Evolutionary conservation across 495 filamentous ascomycete species (phyloP).

Genomic region (Trichoderma gamsii): DNA sequence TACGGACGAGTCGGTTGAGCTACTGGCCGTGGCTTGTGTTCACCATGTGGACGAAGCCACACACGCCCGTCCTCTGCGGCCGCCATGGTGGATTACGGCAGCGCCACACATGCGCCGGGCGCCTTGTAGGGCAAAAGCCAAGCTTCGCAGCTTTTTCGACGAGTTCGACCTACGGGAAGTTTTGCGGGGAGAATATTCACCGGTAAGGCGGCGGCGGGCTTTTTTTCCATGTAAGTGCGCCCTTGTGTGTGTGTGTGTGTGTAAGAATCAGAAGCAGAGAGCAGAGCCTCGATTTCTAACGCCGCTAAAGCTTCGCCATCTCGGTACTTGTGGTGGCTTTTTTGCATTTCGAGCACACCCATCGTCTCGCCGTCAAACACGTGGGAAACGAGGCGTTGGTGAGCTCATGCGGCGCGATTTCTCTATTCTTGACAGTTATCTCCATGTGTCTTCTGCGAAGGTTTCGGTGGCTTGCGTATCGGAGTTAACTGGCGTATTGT

Average conservation of each 20-base stretch:
- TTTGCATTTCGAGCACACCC: background rate
- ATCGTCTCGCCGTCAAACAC: background rate
- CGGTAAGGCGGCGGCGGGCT: background rate
- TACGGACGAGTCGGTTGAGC: background rate
- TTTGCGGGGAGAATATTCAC: background rate
- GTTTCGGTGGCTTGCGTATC: background rate
- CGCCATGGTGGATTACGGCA: background rate
- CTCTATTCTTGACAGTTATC: background rate
- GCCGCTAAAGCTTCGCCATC: too few relatives aligned
- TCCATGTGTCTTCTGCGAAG: background rate
- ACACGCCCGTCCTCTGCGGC: background rate
- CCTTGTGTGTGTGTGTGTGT: too few relatives aligned
- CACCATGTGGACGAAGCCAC: slow-evolving; percentile 2
- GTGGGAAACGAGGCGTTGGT: background rate
- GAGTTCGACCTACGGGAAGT: background rate
- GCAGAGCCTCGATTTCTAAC: background rate
- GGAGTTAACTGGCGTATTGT: too few relatives aligned
- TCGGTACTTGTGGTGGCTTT: too few relatives aligned
- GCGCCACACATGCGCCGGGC: slow-evolving; percentile 8
- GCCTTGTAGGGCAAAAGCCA: background rate
- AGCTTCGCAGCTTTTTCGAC: background rate
- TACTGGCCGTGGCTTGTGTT: background rate
- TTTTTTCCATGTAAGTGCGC: background rate
- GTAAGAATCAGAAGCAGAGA: too few relatives aligned
- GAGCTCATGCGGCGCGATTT: background rate